A percentile compares a stretch with the other conserved stretches of the same genome.
phyloP scores from a whole-genome alignment of 805 yeast species.

The Starmera dryadoides region DNA sequence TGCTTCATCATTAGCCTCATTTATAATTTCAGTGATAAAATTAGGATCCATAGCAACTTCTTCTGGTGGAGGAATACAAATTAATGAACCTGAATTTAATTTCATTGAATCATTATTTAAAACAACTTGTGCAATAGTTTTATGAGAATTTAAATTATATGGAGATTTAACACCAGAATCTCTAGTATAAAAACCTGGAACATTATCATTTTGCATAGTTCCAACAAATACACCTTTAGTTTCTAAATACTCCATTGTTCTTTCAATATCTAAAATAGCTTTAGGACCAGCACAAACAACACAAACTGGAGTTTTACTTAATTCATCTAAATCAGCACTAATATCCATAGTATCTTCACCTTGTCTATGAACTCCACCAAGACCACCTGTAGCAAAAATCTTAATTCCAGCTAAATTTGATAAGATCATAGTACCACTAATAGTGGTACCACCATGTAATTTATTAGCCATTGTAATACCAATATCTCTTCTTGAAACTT shows the following conservation, averaged over 20 bases:
- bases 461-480: constrained; percentile 58
- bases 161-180: constrained; percentile 74
- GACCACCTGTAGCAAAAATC: constrained; percentile 89
- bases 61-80: constrained; percentile 78
- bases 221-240: constrained; percentile 87
- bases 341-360: constrained; percentile 73
- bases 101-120: constrained; percentile 40
- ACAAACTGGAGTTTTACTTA: constrained; percentile 74
- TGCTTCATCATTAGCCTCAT: constrained; percentile 53
- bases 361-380: constrained; percentile 86
- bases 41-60: constrained; percentile 49
- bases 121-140: constrained; percentile 58
- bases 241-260: constrained; percentile 81
- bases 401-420: constrained; percentile 69
- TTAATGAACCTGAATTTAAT: constrained; percentile 59
- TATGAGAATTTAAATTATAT: constrained; percentile 44
- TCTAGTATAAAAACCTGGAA: constrained; percentile 80
- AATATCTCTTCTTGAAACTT: constrained; percentile 77
- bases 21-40: constrained; percentile 49
- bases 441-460: constrained; percentile 83
- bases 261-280: constrained; percentile 69
- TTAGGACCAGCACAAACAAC: constrained; percentile 95
- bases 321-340: constrained; percentile 81
- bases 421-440: constrained; percentile 81
- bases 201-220: constrained; percentile 43